Conservation (phyloP, 768 basidiomycete genomes). For the Rhodotorula babjevae region DNA sequence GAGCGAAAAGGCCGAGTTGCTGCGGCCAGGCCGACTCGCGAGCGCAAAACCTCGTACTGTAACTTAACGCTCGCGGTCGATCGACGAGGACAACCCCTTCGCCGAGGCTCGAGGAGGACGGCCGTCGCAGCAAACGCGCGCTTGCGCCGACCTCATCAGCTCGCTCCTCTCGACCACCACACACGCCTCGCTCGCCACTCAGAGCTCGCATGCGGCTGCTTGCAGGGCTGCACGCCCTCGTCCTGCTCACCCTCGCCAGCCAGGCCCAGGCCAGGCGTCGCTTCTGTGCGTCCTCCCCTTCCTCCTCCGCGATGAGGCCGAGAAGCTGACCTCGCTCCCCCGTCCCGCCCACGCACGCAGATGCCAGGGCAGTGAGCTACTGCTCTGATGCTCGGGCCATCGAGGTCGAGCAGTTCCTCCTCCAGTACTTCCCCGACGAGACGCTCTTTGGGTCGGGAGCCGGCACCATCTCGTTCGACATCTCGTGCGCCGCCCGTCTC, state of each 20-base stretch:
- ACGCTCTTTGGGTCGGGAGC: neutral
- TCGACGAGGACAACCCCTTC: no score
- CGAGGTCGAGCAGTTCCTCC: constrained; percentile 28
- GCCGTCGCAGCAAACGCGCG: neutral
- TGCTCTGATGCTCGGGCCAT: constrained; percentile 22
- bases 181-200: neutral
- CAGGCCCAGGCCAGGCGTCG: neutral
- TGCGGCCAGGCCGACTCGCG: no score
- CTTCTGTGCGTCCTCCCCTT: neutral
- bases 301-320: neutral
- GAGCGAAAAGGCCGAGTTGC: no score
- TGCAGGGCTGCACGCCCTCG: neutral
- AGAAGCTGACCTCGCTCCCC: neutral
- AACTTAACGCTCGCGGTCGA: no score
- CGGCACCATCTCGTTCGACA: constrained; percentile 22
- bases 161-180: neutral
- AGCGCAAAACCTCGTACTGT: no score
- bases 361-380: constrained; percentile 18
- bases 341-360: neutral
- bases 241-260: neutral
- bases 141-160: no score
- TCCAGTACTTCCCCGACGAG: constrained; percentile 27
- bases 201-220: neutral
- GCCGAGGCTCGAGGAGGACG: no score
- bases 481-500: neutral